Conservation (phyloP, 2,329 filamentous ascomycete genomes). For the Curvularia spicifera region DNA sequence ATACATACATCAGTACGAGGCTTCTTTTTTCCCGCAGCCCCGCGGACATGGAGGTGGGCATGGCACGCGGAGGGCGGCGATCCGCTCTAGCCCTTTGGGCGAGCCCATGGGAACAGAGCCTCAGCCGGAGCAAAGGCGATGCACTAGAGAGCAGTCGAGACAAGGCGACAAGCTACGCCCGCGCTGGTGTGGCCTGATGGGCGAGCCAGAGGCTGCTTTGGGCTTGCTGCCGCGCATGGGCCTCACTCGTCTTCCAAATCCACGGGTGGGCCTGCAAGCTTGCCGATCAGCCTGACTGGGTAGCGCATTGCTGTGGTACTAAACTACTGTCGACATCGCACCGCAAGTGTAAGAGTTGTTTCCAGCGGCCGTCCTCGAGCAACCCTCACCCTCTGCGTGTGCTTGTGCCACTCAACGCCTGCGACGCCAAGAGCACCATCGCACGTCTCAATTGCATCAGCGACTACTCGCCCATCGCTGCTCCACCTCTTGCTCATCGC, state of each 20-base stretch:
- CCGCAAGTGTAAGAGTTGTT: constrained; percentile 33
- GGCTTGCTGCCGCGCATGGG: constrained; percentile 23
- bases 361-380: constrained; percentile 18
- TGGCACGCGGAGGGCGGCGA: background rate
- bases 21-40: constrained; percentile 7
- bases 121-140: background rate
- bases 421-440: constrained; percentile 40
- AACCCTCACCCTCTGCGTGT: constrained; percentile 20
- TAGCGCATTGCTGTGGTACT: constrained; percentile 27
- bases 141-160: constrained; percentile 4
- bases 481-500: background rate
- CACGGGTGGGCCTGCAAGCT: constrained; percentile 32
- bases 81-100: too few relatives aligned
- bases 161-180: constrained; percentile 5
- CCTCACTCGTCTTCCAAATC: constrained; percentile 40
- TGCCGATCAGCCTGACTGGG: constrained; percentile 15
- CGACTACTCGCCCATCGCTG: constrained; percentile 7
- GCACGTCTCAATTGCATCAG: constrained; percentile 36
- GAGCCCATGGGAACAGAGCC: too few relatives aligned
- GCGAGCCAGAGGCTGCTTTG: constrained; percentile 13
- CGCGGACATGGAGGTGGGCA: constrained; percentile 7
- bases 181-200: constrained; percentile 18
- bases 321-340: constrained; percentile 28
- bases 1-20: too few relatives aligned
- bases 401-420: constrained; percentile 22